Evolutionary conservation across 805 yeast genomes (phyloP), one percentile per base, ranked within the genome.

Genomic region (Wickerhamomyces queroliae): DNA sequence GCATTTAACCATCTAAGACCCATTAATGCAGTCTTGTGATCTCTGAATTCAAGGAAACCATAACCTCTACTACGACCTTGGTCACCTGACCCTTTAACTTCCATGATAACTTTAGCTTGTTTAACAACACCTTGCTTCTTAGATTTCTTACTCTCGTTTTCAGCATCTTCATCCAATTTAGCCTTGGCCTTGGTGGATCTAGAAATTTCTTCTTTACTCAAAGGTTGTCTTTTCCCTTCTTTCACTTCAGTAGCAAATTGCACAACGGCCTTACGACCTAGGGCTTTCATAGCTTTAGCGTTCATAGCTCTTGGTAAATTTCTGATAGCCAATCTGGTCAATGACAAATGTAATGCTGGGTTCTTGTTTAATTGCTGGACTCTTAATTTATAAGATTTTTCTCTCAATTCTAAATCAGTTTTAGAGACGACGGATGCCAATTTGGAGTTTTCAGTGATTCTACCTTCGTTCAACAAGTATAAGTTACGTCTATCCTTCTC

Each of bases 1-100:
- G 95, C 96, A 61, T 93, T 93, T 60, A 93, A 72, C 96, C 96
- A 93, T 69, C 99, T 79, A 41, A 93, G 74, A 2, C 95, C 97
- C 97, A 89, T 90, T 49, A 93, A 72, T 1, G 99, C 98, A 46
- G 82, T 61, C 62, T 83, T 84, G 62, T 93, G 99, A 62, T 90
- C 95, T 63, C 89, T 80, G 62, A 73, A 89, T 64, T 93, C 98
- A 33, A 93, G 63, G 71, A 93, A 91, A 47, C 99, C 99, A 55
- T 91, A 93, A 44, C 99, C 99, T 69, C 97, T 82, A 56, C 93
- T 81, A 62, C 99, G 76, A 41, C 99, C 99, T 22, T 72, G 63
- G 20, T 82, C 83, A 17, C 95, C 95, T 8, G 91, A 70, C 7
- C 89, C 95, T 59, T 90, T 91, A 33, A 87, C 85, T 64, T 93